A percentile compares a stretch with the other conserved stretches of the same genome.
These are phyloP conservation scores for Dacryopinax spathularia DNA, from an alignment of 768 basidiomycete species.

Conservation along the genomic window DNA sequence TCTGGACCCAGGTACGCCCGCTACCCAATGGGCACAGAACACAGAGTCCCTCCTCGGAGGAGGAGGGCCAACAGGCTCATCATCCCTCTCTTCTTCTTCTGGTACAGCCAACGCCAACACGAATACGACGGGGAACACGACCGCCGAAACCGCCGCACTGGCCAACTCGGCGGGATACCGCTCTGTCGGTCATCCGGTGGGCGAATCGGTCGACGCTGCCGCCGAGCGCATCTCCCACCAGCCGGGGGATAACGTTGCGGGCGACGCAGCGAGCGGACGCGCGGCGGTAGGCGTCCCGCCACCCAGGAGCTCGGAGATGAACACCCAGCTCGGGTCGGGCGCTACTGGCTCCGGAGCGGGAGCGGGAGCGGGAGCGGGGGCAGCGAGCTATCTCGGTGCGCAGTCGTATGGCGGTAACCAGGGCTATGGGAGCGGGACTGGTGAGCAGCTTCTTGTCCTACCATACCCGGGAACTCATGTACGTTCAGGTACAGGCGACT, in stretches of 20 bases:
- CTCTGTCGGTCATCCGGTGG: background rate
- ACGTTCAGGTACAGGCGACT: too few relatives aligned
- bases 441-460: too few relatives aligned
- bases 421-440: background rate
- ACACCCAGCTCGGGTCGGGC: background rate
- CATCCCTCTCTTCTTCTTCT: background rate
- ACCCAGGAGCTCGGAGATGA: background rate
- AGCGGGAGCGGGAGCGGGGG: too few relatives aligned
- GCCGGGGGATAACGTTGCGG: background rate
- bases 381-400: background rate
- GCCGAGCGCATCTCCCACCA: background rate
- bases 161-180: background rate
- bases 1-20: conserved; percentile 3
- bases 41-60: background rate
- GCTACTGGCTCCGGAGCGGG: too few relatives aligned
- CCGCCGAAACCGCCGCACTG: background rate
- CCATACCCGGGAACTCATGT: too few relatives aligned
- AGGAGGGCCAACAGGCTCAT: too few relatives aligned
- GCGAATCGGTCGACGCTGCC: background rate
- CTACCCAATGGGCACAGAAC: background rate
- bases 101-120: background rate
- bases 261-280: background rate
- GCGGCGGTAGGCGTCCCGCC: background rate
- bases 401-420: background rate
- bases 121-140: too few relatives aligned